A percentile compares a stretch with the other conserved stretches of the same genome.
These are phyloP conservation scores for Neonectria magnoliae DNA, from an alignment of 2,329 filamentous ascomycete genomes.

Conservation along the genomic window DNA sequence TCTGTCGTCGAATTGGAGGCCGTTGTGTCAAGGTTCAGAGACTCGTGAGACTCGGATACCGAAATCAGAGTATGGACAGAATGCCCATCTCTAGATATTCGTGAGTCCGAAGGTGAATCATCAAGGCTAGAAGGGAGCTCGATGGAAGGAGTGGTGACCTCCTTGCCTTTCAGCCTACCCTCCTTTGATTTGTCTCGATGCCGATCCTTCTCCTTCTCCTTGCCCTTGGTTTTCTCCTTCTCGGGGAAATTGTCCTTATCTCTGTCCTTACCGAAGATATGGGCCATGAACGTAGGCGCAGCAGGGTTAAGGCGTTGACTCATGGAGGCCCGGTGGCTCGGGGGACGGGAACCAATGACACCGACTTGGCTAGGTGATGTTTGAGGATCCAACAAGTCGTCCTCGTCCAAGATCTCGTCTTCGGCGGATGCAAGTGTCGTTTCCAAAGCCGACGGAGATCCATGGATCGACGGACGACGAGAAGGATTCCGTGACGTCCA, in stretches of 20 bases:
- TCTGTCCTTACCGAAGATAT: conserved; percentile 65
- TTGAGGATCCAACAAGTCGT: conserved; percentile 62
- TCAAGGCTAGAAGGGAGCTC: conserved; percentile 51
- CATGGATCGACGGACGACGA: conserved; percentile 82
- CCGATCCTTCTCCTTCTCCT: conserved; percentile 43
- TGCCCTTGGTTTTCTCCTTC: conserved; percentile 44
- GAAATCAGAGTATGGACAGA: conserved; percentile 69
- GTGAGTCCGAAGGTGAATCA: conserved; percentile 63
- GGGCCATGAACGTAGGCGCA: conserved; percentile 85
- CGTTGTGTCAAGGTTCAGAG: conserved; percentile 63
- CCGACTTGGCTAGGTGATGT: conserved; percentile 68
- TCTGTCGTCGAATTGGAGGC: conserved; percentile 69
- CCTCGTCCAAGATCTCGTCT: conserved; percentile 70
- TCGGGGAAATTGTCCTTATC: conserved; percentile 47
- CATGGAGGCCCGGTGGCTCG: conserved; percentile 53
- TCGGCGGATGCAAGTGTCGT: conserved; percentile 71
- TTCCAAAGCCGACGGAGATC: conserved; percentile 72
- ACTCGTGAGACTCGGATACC: conserved; percentile 69
- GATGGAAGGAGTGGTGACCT: conserved; percentile 50
- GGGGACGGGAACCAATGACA: conserved; percentile 83
- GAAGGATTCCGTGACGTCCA: conserved; percentile 75
- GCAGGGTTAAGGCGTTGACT: conserved; percentile 82
- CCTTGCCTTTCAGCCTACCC: conserved; percentile 51
- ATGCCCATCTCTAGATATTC: conserved; percentile 65
- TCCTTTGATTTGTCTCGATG: conserved; percentile 48